Base-by-base conservation (phyloP, 495 filamentous ascomycete genomes). In the Lophiostoma macrostomum region DNA sequence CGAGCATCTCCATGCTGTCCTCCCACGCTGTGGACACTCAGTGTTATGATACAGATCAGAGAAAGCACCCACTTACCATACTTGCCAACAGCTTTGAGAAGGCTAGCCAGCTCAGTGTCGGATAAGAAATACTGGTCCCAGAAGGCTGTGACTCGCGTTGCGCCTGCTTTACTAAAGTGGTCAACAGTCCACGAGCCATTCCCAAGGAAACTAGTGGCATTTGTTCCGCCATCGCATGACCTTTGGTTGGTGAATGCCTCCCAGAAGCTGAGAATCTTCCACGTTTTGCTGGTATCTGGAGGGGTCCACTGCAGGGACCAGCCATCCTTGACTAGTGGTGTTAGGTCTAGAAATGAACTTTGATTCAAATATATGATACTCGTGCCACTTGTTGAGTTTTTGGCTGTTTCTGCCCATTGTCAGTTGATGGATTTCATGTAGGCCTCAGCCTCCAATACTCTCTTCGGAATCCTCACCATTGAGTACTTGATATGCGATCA, bases 121-220 rank as follows among this genome's bases (percentile, higher is more conserved):
- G 14, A 19, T 1, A 80, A 57, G 8, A 78, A 55, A 41, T 76
- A 58, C 22, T 74, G 22, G 20, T 77, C 70, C 72, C 74, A 75
- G 52, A 76, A 78, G 23, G 71, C 63, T 4, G 64, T 75, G 2
- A 66, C 55, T 0, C 66, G 63, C 52, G 72, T 57, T 1, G 76
- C 76, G 16, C 77, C 77, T 0, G 35, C 40, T 7, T 66, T 57
- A 42, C 67, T 72, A 39, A 73, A 79, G 45, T 80, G 77, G 54
- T 80, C 77, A 6, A 76, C 75, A 4, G 64, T 64, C 58, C 66
- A 77, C 0, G 73, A 76, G 1, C 77, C 77, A 46, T 77, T 77
- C 23, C 72, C 67, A 13, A 61, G 69, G 44, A 71, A 63, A 37
- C 29, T n/a, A 16, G 35, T 58, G 18, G 47, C 34, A 30, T 50